A percentile compares a stretch with the other conserved stretches of the same genome.
Conservation (phyloP, 2,329 filamentous ascomycete species). For the Aureobasidium musti region DNA sequence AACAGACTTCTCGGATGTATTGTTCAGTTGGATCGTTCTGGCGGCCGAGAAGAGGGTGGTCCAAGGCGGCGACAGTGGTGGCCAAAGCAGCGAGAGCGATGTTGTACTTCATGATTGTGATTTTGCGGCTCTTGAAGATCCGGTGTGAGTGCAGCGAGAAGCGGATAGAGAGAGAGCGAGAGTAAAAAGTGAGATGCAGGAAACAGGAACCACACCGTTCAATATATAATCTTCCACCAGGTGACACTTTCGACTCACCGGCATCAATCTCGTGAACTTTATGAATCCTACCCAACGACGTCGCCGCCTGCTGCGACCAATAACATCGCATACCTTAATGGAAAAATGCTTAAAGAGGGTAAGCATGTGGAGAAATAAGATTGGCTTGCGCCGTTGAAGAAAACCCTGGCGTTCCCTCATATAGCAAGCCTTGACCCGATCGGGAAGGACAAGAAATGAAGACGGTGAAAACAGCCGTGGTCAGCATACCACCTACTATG, state of each 20-base stretch:
- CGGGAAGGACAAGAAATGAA: slow-evolving; percentile 12
- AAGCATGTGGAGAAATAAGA: slow-evolving; percentile 7
- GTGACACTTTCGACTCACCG: not conserved
- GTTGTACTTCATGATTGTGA: slow-evolving; percentile 11
- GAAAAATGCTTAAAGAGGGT: not conserved
- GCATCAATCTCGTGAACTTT: not conserved
- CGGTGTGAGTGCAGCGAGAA: not conserved
- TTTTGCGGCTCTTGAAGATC: too few species aligned
- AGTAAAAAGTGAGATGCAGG: not conserved
- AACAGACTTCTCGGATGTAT: slow-evolving; percentile 30
- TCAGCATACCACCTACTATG: not conserved
- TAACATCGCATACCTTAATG: not conserved
- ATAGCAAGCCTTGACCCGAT: not conserved
- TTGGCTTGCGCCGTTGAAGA: slow-evolving; percentile 5
- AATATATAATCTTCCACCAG: not conserved
- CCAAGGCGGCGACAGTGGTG: not conserved
- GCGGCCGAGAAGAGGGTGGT: not conserved
- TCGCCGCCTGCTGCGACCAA: not conserved
- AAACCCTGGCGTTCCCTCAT: slow-evolving; percentile 2
- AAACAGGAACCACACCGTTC: not conserved
- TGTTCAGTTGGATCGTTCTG: slow-evolving; percentile 14
- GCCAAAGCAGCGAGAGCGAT: slow-evolving; percentile 8
- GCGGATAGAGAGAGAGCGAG: too few species aligned
- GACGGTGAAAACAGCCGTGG: not conserved
- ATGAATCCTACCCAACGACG: not conserved